phyloP scores from a whole-genome alignment of 2,329 filamentous ascomycete species.

The Xylariaceae sp. region DNA sequence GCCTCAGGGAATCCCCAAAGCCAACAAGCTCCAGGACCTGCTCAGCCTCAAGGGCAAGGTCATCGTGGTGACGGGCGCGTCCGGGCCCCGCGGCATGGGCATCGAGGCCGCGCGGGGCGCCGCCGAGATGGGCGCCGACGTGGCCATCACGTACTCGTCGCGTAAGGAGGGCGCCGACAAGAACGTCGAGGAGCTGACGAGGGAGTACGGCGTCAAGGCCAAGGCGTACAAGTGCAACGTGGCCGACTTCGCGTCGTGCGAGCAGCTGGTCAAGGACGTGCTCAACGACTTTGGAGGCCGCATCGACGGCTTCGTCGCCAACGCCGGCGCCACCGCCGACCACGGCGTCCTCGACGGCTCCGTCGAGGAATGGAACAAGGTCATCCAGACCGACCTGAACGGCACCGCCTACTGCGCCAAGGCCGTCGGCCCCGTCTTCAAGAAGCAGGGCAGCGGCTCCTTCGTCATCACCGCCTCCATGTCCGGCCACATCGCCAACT shows the following conservation, averaged over 20 bases:
- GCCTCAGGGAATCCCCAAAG: slow-evolving; percentile 53
- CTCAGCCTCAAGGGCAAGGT: slow-evolving; percentile 71
- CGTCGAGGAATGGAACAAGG: slow-evolving; percentile 52
- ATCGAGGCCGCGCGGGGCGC: slow-evolving; percentile 63
- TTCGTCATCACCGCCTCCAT: slow-evolving; percentile 62
- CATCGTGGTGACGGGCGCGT: slow-evolving; percentile 64
- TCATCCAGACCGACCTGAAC: slow-evolving; percentile 56
- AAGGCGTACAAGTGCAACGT: slow-evolving; percentile 57
- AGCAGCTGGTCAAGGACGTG: slow-evolving; percentile 55
- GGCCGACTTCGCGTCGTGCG: slow-evolving; percentile 46
- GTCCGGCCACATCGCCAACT: slow-evolving; percentile 61
- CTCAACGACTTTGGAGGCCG: slow-evolving; percentile 67
- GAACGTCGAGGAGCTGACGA: slow-evolving; percentile 58
- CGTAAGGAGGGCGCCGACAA: slow-evolving; percentile 62
- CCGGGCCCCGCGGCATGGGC: slow-evolving; percentile 64
- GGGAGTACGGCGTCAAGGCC: slow-evolving; percentile 63
- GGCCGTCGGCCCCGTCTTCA: slow-evolving; percentile 54
- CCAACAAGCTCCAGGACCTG: slow-evolving; percentile 56
- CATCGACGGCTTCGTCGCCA: slow-evolving; percentile 70
- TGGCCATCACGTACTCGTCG: slow-evolving; percentile 68
- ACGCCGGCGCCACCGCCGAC: slow-evolving; percentile 58
- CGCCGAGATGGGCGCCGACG: slow-evolving; percentile 65
- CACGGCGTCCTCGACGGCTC: slow-evolving; percentile 51
- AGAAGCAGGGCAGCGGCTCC: slow-evolving; percentile 54
- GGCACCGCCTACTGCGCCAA: slow-evolving; percentile 62